phyloP scores from a whole-genome alignment of 2,329 filamentous ascomycete species.

The Cladophialophora immunda region DNA sequence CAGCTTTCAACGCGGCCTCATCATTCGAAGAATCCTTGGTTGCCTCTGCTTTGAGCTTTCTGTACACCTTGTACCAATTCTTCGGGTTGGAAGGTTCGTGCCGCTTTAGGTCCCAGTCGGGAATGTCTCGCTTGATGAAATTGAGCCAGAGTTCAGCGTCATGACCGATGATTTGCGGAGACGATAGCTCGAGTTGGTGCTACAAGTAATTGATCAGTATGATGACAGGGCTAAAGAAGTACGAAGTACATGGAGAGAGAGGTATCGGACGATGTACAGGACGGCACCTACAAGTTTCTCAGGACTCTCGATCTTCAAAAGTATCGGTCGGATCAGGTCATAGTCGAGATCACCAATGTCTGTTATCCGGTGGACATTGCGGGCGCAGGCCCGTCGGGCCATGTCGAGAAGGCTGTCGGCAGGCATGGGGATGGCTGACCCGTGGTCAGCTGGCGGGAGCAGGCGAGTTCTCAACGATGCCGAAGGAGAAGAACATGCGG shows the following conservation, averaged over 20 bases:
- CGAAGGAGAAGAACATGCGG: background rate
- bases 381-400: conserved; percentile 39
- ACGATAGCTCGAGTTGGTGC: conserved; percentile 74
- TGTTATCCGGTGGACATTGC: conserved; percentile 60
- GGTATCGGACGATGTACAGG: background rate
- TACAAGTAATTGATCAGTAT: conserved; percentile 37
- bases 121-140: conserved; percentile 81
- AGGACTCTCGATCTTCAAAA: conserved; percentile 75
- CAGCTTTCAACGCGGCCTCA: conserved; percentile 65
- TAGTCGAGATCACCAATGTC: conserved; percentile 78
- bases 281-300: conserved; percentile 69
- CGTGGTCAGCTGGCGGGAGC: background rate
- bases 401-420: conserved; percentile 41
- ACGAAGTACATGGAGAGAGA: background rate
- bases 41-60: conserved; percentile 69
- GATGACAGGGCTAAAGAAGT: conserved; percentile 13
- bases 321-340: conserved; percentile 70
- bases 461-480: background rate
- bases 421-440: conserved; percentile 37
- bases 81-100: conserved; percentile 71
- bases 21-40: conserved; percentile 66
- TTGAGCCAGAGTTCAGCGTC: conserved; percentile 78
- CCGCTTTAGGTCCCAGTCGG: conserved; percentile 69
- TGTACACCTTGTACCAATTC: conserved; percentile 82
- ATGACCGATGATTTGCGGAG: conserved; percentile 76